Conservation (phyloP, 2,329 filamentous ascomycete species). For the Aspergillus eucalypticola region DNA sequence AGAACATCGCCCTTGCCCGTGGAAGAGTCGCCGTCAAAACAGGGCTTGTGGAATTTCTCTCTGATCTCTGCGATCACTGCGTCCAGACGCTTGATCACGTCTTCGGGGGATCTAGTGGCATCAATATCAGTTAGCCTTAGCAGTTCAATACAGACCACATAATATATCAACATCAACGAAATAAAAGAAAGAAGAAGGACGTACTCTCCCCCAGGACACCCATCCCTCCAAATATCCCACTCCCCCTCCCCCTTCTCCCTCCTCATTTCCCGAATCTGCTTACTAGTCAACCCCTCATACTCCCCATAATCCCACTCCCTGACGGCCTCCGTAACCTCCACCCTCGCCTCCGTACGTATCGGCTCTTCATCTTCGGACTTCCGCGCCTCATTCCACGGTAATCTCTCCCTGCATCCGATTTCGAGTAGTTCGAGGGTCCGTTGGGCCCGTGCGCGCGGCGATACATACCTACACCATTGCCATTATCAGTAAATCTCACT, state of each 20-base stretch:
- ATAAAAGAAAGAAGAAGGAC: no score
- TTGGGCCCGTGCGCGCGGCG: conserved; percentile 80
- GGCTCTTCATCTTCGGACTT: conserved; percentile 35
- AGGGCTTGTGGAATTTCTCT: conserved; percentile 61
- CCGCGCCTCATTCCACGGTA: conserved; percentile 65
- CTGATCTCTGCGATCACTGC: conserved; percentile 74
- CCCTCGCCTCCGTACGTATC: conserved; percentile 31
- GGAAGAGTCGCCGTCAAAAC: conserved; percentile 55
- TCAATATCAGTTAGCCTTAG: background rate
- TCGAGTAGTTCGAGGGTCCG: conserved; percentile 86
- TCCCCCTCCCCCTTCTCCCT: conserved; percentile 57
- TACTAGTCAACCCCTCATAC: conserved; percentile 78
- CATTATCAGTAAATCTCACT: background rate
- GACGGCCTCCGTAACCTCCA: conserved; percentile 59
- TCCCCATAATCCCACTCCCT: conserved; percentile 86
- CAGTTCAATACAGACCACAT: background rate
- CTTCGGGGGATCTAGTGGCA: conserved; percentile 61
- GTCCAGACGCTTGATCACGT: conserved; percentile 74
- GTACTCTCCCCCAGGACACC: conserved; percentile 82
- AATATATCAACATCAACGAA: no score
- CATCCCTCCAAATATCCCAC: conserved; percentile 91
- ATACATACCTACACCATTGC: conserved; percentile 65
- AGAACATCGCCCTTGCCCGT: conserved; percentile 62
- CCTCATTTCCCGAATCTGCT: conserved; percentile 64
- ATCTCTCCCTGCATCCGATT: conserved; percentile 65